These are phyloP conservation scores for Alternaria ventricosa DNA, from an alignment of 2,329 filamentous ascomycete genomes.

Conservation along the genomic window DNA sequence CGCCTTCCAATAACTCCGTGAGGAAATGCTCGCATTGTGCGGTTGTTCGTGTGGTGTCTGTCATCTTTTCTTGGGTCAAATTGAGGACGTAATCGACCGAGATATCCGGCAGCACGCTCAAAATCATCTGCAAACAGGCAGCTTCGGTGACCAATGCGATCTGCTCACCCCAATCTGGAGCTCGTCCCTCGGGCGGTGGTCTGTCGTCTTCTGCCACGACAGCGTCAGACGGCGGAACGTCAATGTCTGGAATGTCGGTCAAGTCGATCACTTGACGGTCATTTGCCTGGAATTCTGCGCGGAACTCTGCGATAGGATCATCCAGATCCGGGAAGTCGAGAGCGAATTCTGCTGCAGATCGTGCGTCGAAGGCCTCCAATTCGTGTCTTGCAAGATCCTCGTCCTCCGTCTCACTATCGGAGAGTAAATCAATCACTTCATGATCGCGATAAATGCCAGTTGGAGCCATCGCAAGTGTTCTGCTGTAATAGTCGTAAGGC, in stretches of 20 bases:
- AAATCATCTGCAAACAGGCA: slow-evolving; percentile 39
- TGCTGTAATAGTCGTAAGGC: neutral
- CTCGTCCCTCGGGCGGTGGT: neutral
- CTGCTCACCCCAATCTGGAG: neutral
- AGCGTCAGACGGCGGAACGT: slow-evolving; percentile 24
- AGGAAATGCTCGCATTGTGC: slow-evolving; percentile 38
- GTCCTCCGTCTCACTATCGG: slow-evolving; percentile 30
- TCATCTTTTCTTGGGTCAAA: slow-evolving; percentile 31
- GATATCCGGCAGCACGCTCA: slow-evolving; percentile 45
- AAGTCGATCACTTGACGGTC: slow-evolving; percentile 26
- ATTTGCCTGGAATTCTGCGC: neutral
- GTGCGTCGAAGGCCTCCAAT: slow-evolving; percentile 10
- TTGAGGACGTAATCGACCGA: slow-evolving; percentile 39
- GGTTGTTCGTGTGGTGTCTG: slow-evolving; percentile 28
- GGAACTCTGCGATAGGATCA: slow-evolving; percentile 2
- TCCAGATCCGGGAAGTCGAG: slow-evolving; percentile 9
- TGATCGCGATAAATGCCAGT: neutral
- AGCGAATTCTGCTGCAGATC: neutral
- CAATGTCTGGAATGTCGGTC: slow-evolving; percentile 31
- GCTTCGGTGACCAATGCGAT: slow-evolving; percentile 26
- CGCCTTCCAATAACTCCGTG: slow-evolving; percentile 38
- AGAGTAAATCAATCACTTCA: slow-evolving; percentile 31
- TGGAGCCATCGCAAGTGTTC: slow-evolving; percentile 16
- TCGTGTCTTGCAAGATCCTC: neutral
- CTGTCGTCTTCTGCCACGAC: neutral